Conservation (phyloP, 768 basidiomycete genomes). For the Pisolithus marmoratus region DNA sequence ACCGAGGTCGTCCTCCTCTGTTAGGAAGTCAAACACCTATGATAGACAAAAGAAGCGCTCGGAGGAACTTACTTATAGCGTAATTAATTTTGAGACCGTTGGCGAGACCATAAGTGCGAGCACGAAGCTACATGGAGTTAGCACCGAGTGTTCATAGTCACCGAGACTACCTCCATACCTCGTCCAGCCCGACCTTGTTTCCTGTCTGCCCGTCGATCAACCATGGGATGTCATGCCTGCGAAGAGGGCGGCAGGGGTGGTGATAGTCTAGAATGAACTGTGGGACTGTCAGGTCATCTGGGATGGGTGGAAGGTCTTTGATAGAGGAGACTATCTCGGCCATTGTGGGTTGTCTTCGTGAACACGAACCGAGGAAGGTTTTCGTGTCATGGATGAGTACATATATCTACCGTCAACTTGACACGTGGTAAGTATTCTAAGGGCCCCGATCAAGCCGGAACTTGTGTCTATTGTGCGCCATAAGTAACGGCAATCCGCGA, state of each 20-base stretch:
- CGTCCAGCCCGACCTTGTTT: conserved; percentile 35
- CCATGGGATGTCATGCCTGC: conserved; percentile 45
- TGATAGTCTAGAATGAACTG: conserved; percentile 56
- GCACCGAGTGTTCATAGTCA: neutral
- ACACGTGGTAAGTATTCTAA: too few species aligned
- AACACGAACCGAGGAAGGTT: too few species aligned
- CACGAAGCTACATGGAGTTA: conserved; percentile 25
- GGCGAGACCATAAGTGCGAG: conserved; percentile 46
- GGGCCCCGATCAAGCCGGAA: too few species aligned
- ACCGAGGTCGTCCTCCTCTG: conserved; percentile 53
- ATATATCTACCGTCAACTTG: too few species aligned
- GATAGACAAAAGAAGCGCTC: neutral
- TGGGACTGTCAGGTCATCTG: conserved; percentile 58
- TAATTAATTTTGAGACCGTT: conserved; percentile 46
- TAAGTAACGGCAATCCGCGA: neutral
- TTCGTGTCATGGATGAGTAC: too few species aligned
- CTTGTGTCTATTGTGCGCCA: too few species aligned
- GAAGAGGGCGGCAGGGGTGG: conserved; percentile 39
- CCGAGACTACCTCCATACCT: conserved; percentile 33
- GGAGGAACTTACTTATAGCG: conserved; percentile 37
- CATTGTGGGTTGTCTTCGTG: conserved; percentile 5
- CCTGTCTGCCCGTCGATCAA: conserved; percentile 55
- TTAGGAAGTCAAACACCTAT: neutral
- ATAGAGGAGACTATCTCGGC: conserved; percentile 21
- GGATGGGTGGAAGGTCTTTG: conserved; percentile 36